Base-by-base conservation (phyloP, 352 stramenopile species). In the Halophytophthora batemanensis region DNA sequence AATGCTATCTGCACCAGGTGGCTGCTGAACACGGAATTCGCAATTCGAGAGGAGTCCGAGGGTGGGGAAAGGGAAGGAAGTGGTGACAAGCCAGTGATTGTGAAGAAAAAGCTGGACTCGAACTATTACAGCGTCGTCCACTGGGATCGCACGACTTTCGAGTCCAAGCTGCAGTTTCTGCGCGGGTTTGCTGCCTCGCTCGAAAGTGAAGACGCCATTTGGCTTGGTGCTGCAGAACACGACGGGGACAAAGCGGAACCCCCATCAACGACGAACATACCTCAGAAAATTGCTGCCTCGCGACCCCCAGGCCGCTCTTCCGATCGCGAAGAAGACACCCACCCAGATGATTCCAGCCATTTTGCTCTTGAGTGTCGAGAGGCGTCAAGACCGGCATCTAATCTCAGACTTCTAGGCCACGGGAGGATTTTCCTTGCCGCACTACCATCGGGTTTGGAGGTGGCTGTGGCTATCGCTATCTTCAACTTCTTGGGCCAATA, bases 1-100 rank as follows among this genome's bases (percentile, higher is more conserved):
- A 91, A 89, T 35, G 47, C 50, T 11, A 80, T 91, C 38, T 87
- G 71, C 37, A 49, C 62, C 1, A 72, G 80, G 31, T 85, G 64
- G 71, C 45, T 73, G 2, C 47, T 90, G 14, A 64, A 69, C 31
- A 86, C 74, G 40, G 66, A 73, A 19, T 82, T 84, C 43, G 39
- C 59, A 1, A 43, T 75, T n/a, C 60, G 52, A 34, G 41, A 33
- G 2, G 37, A 46, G 11, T 43, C 33, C 25, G 29, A 17, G 0
- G 40, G 59, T 45, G 37, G 33, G 19, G 42, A 7, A 38, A 39
- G 41, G 2, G 41, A 49, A 0, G 19, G 42, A 7, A 38, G 34
- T 37, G 3, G 37, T 50, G 0, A 48, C 31, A 5, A 35, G 10
- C 37, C 34, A 6, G 53, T 87, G 15, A 42, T 82, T 3, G 69